phyloP scores from a whole-genome alignment of 352 stramenopile genomes.

The Phytophthora hybrid region DNA sequence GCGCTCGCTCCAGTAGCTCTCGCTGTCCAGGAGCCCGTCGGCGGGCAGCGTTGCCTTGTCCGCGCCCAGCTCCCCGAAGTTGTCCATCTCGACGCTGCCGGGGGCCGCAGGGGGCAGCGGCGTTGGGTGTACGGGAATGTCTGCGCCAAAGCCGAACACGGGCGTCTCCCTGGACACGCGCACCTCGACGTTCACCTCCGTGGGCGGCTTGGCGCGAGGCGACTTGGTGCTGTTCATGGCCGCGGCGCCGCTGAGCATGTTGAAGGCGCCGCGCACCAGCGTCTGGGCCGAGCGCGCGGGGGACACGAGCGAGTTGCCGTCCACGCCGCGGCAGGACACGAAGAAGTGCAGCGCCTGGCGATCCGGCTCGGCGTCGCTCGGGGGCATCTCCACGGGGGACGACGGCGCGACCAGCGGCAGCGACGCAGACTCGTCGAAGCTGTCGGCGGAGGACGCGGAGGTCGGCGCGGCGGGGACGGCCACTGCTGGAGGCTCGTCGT shows the following conservation, averaged over 20 bases:
- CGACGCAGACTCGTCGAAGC: slow-evolving; percentile 1
- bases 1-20: slow-evolving; percentile 80
- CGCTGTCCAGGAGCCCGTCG: slow-evolving; percentile 49
- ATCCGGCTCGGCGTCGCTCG: slow-evolving; percentile 10
- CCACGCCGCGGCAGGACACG: slow-evolving; percentile 67
- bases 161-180: slow-evolving; percentile 62
- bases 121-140: slow-evolving; percentile 7
- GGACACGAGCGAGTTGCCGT: slow-evolving; percentile 61
- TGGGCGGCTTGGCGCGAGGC: slow-evolving; percentile 54
- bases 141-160: slow-evolving; percentile 33
- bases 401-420: background rate
- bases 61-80: slow-evolving; percentile 12
- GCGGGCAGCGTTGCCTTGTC: slow-evolving; percentile 25
- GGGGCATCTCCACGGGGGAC: slow-evolving; percentile 11
- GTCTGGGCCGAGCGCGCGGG: slow-evolving; percentile 71
- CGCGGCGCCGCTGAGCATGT: slow-evolving; percentile 60
- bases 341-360: slow-evolving; percentile 68
- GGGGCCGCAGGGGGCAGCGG: background rate
- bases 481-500: slow-evolving; percentile 38
- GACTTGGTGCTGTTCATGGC: slow-evolving; percentile 50
- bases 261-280: slow-evolving; percentile 77
- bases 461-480: slow-evolving; percentile 4
- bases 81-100: slow-evolving; percentile 24
- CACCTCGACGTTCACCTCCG: slow-evolving; percentile 78
- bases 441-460: slow-evolving; percentile 12